Conservation (phyloP, 139 green algal genomes). For the Eudorina sp. region DNA sequence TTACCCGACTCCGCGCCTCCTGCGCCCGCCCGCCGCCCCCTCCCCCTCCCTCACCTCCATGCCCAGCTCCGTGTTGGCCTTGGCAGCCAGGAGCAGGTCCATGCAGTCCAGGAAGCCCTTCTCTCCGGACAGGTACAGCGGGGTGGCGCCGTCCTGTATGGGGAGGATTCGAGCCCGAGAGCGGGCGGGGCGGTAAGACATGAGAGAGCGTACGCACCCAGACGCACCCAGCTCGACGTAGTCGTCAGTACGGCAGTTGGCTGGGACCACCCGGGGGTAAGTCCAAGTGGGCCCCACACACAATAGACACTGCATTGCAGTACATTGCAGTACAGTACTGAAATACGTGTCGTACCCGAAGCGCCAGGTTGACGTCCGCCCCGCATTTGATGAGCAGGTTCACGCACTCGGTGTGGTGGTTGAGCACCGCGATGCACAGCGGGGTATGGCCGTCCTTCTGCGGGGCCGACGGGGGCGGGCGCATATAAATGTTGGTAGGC, state of each 20-base stretch:
- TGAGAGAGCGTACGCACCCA: too few relatives aligned
- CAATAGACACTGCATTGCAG: too few relatives aligned
- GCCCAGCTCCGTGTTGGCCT: not conserved
- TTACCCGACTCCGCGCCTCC: too few relatives aligned
- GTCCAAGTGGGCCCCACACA: too few relatives aligned
- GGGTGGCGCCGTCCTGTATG: not conserved
- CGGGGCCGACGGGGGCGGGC: not conserved
- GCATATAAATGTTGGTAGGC: too few relatives aligned
- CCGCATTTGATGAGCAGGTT: not conserved
- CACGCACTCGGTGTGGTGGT: constrained; percentile 2
- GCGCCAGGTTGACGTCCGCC: not conserved
- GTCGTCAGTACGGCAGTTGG: too few relatives aligned
- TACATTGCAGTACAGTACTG: too few relatives aligned
- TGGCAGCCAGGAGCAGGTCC: not conserved
- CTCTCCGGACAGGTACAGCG: not conserved
- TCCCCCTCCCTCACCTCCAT: not conserved
- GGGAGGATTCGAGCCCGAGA: too few relatives aligned
- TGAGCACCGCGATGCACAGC: constrained; percentile 6
- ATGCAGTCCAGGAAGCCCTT: constrained; percentile 5
- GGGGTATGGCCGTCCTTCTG: constrained; percentile 7
- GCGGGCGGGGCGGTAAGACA: too few relatives aligned
- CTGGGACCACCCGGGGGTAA: too few relatives aligned
- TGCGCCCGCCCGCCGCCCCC: too few relatives aligned
- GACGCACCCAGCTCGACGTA: too few relatives aligned
- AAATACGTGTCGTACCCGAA: not conserved